Evolutionary conservation across 176 grass and related monocot genomes (phyloP).

Genomic region (Hyparrhenia diplandra): DNA sequence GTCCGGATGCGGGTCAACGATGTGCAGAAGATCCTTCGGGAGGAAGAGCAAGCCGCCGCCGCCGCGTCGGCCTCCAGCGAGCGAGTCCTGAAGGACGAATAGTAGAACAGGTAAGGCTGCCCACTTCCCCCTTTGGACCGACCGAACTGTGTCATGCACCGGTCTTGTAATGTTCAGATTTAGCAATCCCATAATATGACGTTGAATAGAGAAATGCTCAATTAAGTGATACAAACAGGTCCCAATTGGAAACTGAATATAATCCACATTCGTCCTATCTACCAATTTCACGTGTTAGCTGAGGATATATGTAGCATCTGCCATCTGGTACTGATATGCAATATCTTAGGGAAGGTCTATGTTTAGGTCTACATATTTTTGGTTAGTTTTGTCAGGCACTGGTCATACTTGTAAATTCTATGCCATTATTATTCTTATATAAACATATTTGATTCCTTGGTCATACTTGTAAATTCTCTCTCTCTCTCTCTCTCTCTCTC

Average conservation of each 20-base stretch:
- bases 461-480: not conserved
- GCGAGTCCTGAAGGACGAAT: slow-evolving; percentile 57
- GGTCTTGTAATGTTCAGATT: not conserved
- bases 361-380: not conserved
- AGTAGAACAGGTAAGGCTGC: slow-evolving; percentile 26
- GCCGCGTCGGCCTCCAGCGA: slow-evolving; percentile 20
- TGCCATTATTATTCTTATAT: not conserved
- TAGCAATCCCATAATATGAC: not conserved
- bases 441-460: not conserved
- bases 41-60: slow-evolving; percentile 28
- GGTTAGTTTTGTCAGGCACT: not conserved
- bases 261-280: not conserved
- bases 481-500: too few relatives aligned
- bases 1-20: slow-evolving; percentile 67
- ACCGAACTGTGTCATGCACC: not conserved
- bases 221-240: not conserved
- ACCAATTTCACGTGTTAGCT: not conserved
- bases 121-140: not conserved
- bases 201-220: not conserved
- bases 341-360: not conserved
- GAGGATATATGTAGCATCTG: not conserved
- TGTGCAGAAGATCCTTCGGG: slow-evolving; percentile 57
- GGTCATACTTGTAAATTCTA: not conserved
- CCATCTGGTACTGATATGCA: not conserved
- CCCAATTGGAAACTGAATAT: not conserved